These are phyloP conservation scores for Pholiota molesta DNA, from an alignment of 768 basidiomycete species.

Conservation along the genomic window DNA sequence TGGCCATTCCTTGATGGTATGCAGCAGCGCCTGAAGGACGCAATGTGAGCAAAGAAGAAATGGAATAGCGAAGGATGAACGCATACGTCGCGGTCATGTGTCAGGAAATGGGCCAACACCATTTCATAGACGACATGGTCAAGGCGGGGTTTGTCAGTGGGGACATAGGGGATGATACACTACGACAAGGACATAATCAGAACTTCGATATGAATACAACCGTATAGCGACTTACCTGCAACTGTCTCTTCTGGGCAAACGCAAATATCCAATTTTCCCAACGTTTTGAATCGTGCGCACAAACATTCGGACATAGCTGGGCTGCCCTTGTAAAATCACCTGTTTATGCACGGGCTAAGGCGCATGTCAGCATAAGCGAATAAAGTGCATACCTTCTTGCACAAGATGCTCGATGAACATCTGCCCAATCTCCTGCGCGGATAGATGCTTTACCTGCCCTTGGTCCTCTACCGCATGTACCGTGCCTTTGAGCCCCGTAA, in stretches of 20 bases:
- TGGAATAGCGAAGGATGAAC: too few relatives aligned
- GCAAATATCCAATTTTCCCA: constrained; percentile 98
- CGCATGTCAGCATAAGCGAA: neutral
- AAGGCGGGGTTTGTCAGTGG: constrained; percentile 80
- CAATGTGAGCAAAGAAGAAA: too few relatives aligned
- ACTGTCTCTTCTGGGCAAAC: constrained; percentile 79
- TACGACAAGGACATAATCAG: constrained; percentile 27
- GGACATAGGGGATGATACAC: constrained; percentile 89
- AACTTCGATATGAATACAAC: neutral
- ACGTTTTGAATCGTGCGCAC: constrained; percentile 73
- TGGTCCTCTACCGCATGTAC: constrained; percentile 13
- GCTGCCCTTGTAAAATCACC: constrained; percentile 79
- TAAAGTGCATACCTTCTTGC: constrained; percentile 58
- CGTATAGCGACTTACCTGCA: constrained; percentile 57
- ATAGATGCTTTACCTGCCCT: constrained; percentile 44
- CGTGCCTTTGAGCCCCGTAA: constrained; percentile 23
- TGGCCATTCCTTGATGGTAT: constrained; percentile 89
- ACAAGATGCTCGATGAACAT: constrained; percentile 89
- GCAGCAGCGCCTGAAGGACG: constrained; percentile 61
- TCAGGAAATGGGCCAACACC: constrained; percentile 86
- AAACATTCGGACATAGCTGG: constrained; percentile 79
- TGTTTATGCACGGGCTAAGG: constrained; percentile 14
- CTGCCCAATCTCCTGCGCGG: constrained; percentile 74
- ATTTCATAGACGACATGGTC: constrained; percentile 91
- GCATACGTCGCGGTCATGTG: constrained; percentile 73